These are phyloP conservation scores for Nymphaea colorata DNA, from an alignment of 164 flowering plant species.

Conservation along the genomic window DNA sequence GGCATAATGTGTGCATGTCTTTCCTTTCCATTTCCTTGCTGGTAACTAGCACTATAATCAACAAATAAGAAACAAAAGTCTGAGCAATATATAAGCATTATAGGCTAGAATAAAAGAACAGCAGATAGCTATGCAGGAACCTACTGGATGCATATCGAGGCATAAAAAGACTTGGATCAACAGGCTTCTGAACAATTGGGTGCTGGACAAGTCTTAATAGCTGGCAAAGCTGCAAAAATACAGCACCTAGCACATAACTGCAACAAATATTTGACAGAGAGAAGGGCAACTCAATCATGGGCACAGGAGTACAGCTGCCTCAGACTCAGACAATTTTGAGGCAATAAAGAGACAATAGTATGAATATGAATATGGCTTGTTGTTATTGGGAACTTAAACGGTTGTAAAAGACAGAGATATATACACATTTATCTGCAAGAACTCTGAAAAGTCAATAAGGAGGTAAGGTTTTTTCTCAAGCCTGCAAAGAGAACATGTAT, in stretches of 20 bases:
- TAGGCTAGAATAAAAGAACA: neutral
- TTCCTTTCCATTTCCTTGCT: neutral
- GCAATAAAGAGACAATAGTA: too few species aligned
- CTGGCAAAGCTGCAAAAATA: constrained; percentile 83
- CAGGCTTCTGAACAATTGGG: constrained; percentile 56
- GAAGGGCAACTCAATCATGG: neutral
- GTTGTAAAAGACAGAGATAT: constrained; percentile 7
- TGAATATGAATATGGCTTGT: too few species aligned
- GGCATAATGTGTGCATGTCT: neutral
- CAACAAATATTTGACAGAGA: constrained; percentile 7
- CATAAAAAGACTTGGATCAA: constrained; percentile 89
- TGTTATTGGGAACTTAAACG: too few species aligned
- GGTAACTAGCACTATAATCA: neutral
- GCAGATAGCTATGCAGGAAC: constrained; percentile 3
- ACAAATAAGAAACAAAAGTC: neutral
- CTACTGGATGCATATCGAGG: constrained; percentile 55
- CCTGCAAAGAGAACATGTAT: constrained; percentile 28
- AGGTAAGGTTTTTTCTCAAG: constrained; percentile 52
- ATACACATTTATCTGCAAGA: constrained; percentile 67
- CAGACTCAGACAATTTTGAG: neutral
- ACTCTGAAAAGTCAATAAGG: constrained; percentile 81
- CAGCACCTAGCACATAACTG: constrained; percentile 91
- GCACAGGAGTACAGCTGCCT: neutral
- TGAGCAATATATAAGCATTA: neutral
- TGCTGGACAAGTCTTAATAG: constrained; percentile 54